These are phyloP conservation scores for Colletotrichum simmondsii DNA, from an alignment of 2,329 filamentous ascomycete species.

Conservation along the genomic window DNA sequence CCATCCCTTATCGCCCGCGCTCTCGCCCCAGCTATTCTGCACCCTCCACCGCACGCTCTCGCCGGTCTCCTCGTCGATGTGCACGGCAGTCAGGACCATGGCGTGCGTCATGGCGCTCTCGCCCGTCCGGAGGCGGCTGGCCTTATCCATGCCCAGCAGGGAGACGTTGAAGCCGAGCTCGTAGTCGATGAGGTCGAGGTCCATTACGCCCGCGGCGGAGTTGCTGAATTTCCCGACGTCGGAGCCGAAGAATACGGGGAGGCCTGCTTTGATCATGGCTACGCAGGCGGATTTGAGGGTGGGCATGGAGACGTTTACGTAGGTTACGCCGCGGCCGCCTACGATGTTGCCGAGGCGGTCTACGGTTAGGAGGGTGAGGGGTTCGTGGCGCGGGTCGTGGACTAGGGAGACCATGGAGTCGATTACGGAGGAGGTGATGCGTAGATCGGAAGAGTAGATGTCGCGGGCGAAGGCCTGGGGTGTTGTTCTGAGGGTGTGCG, in stretches of 20 bases:
- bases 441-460: conserved; percentile 69
- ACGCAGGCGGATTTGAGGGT: conserved; percentile 80
- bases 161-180: conserved; percentile 84
- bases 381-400: conserved; percentile 84
- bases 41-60: conserved; percentile 81
- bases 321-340: conserved; percentile 79
- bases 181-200: conserved; percentile 80
- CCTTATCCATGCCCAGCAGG: conserved; percentile 80
- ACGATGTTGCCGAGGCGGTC: conserved; percentile 84
- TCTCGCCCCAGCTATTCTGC: conserved; percentile 85
- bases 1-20: conserved; percentile 80
- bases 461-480: conserved; percentile 79
- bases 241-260: conserved; percentile 89
- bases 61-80: conserved; percentile 72
- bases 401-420: conserved; percentile 82
- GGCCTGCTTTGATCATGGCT: conserved; percentile 79
- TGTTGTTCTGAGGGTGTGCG: conserved; percentile 71
- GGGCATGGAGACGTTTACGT: conserved; percentile 83
- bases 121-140: conserved; percentile 76
- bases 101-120: conserved; percentile 91
- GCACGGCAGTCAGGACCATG: conserved; percentile 90
- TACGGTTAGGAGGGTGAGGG: conserved; percentile 79
- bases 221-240: conserved; percentile 89
- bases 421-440: conserved; percentile 70
- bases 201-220: conserved; percentile 78